phyloP scores from a whole-genome alignment of 2,329 filamentous ascomycete species.

The Fusarium sublunatum region DNA sequence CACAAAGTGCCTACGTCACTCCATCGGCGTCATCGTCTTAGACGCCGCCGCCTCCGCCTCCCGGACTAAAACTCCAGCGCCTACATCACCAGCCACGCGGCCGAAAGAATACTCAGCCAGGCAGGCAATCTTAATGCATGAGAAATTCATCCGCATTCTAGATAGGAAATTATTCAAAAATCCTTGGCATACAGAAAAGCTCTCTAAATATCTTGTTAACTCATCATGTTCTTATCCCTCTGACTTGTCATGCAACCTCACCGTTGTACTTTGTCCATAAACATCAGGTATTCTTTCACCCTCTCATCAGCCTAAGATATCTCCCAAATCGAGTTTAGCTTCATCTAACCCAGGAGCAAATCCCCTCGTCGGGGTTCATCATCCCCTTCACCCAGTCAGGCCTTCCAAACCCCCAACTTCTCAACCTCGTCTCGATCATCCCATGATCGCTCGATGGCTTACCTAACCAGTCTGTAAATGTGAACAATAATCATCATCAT shows the following conservation, averaged over 20 bases:
- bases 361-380: slow-evolving; percentile 6
- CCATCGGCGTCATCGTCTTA: slow-evolving; percentile 37
- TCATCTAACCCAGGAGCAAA: background rate
- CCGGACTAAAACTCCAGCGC: slow-evolving; percentile 18
- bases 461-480: background rate
- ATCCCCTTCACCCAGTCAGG: slow-evolving; percentile 20
- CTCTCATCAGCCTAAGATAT: slow-evolving; percentile 8
- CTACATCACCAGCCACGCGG: slow-evolving; percentile 23
- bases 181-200: background rate
- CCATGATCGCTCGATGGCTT: slow-evolving; percentile 15
- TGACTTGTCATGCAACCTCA: background rate
- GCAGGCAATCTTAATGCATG: background rate
- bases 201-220: background rate
- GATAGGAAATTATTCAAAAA: background rate
- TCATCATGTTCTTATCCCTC: background rate
- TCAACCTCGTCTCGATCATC: slow-evolving; percentile 5
- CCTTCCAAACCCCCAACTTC: slow-evolving; percentile 12
- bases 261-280: background rate
- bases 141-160: background rate
- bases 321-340: slow-evolving; percentile 27
- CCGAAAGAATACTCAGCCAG: background rate
- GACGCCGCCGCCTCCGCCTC: slow-evolving; percentile 10
- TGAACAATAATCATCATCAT: slow-evolving; percentile 8
- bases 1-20: slow-evolving; percentile 43
- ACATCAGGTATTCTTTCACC: slow-evolving; percentile 4